Evolutionary conservation across 768 basidiomycete species (phyloP).

Genomic region (Suillus subaureus): DNA sequence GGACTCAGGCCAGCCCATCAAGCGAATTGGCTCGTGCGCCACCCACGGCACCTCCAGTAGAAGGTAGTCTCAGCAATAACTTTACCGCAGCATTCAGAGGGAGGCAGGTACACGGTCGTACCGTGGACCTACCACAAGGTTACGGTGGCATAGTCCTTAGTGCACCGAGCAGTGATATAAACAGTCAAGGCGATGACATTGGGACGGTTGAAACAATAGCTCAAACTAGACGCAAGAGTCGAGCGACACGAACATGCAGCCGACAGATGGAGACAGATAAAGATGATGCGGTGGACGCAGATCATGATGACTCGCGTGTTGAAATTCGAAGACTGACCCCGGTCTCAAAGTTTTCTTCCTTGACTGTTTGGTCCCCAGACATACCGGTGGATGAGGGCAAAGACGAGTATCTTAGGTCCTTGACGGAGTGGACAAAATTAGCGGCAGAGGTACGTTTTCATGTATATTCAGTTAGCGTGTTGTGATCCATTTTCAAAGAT

Average conservation of each 20-base stretch:
- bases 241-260: constrained; percentile 19
- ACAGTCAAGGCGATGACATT: constrained; percentile 18
- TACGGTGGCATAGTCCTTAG: constrained; percentile 69
- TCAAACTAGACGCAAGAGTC: constrained; percentile 15
- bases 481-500: background rate
- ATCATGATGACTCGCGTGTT: constrained; percentile 20
- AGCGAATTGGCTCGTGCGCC: background rate
- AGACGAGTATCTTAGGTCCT: constrained; percentile 71
- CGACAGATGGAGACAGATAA: constrained; percentile 32
- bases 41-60: background rate
- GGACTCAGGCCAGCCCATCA: constrained; percentile 1
- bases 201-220: constrained; percentile 10
- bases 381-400: constrained; percentile 64
- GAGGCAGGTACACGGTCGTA: constrained; percentile 68
- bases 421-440: constrained; percentile 72
- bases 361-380: constrained; percentile 80
- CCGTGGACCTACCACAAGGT: constrained; percentile 61
- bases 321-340: constrained; percentile 44
- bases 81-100: constrained; percentile 75
- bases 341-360: constrained; percentile 58
- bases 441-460: constrained; percentile 55
- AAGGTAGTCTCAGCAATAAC: constrained; percentile 16
- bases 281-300: constrained; percentile 28
- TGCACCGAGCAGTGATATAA: constrained; percentile 20
- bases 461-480: background rate